Base-by-base conservation (phyloP, 108 stramenopile species). In the Mediolabrus comicus region DNA sequence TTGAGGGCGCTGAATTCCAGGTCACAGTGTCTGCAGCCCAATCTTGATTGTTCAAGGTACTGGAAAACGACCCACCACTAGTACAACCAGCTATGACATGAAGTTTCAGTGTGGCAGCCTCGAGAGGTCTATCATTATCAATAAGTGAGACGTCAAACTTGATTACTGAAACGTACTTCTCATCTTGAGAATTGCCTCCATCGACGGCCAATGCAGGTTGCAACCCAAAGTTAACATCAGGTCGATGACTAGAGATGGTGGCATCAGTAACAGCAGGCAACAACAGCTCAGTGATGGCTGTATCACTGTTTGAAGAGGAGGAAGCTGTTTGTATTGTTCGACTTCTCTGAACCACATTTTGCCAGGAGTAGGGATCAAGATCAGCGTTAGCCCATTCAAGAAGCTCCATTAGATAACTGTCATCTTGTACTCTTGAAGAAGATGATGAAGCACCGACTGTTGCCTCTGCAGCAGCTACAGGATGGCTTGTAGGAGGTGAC, bases 351-450 rank as follows among this genome's bases (percentile, higher is more conserved):
- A 6, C 7, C 33, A 33, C 43, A 5, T 19, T 36, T 3, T 59
- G 39, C 6, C 14, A 22, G 10, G 60, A 61, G 12, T 25, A 35
- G 1, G 69, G 46, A 7, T 59, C 59, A 29, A 53, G 17, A 4
- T 46, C 69, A 2, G 38, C 59, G 61, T 71, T 71, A 34, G 69
- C 69, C 69, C 69, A 71, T 24, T 59, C 69, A 19, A 71, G 43
- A 22, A 71, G 52, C 39, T 71, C 52, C 34, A 71, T 59, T 3
- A 71, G 16, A 22, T 61, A 71, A 1, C 33, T 33, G 33, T 24
- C 14, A 36, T 61, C 33, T 38, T 61, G 30, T 2, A 60, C 55
- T 1, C 36, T 53, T 33, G n/a, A n/a, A n/a, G n/a, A 33, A 6
- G 69, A 60, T 25, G 59, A 52, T 13, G 59, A 4, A 0, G 9